Evolutionary conservation across 345 rosid species (phyloP), one percentile per base, ranked within the genome.

Genomic region (Eucalyptus victrix): DNA sequence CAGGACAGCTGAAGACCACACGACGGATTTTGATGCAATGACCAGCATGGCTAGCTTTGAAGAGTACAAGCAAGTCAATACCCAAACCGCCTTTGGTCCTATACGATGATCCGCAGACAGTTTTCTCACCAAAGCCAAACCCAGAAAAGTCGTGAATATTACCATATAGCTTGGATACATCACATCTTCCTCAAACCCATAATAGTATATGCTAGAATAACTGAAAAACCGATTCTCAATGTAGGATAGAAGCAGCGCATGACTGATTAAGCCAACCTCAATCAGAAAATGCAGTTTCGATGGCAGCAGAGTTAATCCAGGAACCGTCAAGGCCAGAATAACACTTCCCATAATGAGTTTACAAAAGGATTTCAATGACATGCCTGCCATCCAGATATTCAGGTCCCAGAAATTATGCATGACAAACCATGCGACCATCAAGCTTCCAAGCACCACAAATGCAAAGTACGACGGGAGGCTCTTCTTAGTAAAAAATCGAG

Each of bases 161-260:
- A 97, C 97, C 99, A 98, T 96, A 94, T 97, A 97, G 94, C 99
- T 97, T 49, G 99, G 99, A 90, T 98, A 98, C 99, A 97, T 98
- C 90, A 96, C 97, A 87, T 97, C 99, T 81, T 98, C 99, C 90
- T 98, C 99, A 93, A 96, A 89, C 87, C 99, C 99, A 89, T 95
- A 96, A 90, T 94, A 95, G 94, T 97, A 97, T 90, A 96, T 93
- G 91, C 96, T 96, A 16, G 98, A 96, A 95, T 96, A 97, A 92
- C 93, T 96, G 90, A 95, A 98, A 93, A 98, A 96, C 8, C 95
- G 96, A 91, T 97, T 95, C 96, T 98, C 99, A 65, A 97, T 95
- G 92, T 95, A 89, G 92, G 97, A 97, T 87, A 98, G 94, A 90
- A 98, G 91, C 92, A 96, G 85, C 14, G 98, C 95, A 49, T 98